Evolutionary conservation across 2,329 filamentous ascomycete genomes (phyloP).

Genomic region (Hymenoscyphus fraxineus): DNA sequence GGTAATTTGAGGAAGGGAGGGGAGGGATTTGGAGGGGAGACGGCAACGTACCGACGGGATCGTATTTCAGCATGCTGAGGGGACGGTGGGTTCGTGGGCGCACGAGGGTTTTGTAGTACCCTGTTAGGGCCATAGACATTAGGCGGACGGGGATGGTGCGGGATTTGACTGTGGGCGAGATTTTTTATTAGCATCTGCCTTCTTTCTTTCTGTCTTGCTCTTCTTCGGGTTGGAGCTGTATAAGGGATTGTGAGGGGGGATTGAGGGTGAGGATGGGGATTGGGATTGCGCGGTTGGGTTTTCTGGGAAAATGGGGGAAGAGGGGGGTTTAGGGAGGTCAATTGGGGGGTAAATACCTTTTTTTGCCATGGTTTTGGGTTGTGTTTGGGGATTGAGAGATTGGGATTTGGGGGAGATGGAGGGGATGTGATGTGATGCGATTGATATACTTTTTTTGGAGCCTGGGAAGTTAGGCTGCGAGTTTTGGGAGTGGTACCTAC

Average conservation of each 20-base stretch:
- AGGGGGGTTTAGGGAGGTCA: background rate
- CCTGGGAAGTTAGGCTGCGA: background rate
- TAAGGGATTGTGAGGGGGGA: background rate
- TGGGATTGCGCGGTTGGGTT: background rate
- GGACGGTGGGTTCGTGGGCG: conserved; percentile 77
- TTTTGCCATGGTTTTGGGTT: conserved; percentile 20
- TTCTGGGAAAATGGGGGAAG: background rate
- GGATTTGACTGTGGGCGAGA: conserved; percentile 57
- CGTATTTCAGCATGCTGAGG: conserved; percentile 98
- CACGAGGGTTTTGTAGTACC: conserved; percentile 90
- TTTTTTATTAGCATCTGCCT: conserved; percentile 4
- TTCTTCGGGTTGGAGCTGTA: no score
- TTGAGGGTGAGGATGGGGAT: background rate
- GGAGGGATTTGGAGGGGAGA: no score
- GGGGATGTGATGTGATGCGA: no score
- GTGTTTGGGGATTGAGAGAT: conserved; percentile 7
- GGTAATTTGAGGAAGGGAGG: background rate
- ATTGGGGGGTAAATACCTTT: conserved; percentile 14
- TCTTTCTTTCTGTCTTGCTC: no score
- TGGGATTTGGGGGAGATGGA: background rate
- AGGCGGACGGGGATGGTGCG: conserved; percentile 91
- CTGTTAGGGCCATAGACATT: conserved; percentile 97
- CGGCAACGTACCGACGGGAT: conserved; percentile 70
- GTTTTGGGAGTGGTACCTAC: background rate
- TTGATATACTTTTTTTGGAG: background rate